Evolutionary conservation across 371 early-diverging fungal genomes (phyloP).

Genomic region (Nematocida ironsii): DNA sequence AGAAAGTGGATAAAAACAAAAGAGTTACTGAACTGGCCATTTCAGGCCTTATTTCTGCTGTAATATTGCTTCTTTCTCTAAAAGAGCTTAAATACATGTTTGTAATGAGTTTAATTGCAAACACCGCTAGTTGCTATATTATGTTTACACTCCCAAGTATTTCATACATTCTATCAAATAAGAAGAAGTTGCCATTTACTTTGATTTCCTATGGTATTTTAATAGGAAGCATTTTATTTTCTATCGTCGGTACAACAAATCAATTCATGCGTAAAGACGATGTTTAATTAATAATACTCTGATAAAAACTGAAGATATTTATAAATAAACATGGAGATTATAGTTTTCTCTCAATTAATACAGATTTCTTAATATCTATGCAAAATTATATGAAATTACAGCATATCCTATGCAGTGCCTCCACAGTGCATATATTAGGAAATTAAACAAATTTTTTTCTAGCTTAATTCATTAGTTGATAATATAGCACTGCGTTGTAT

Average conservation of each 20-base stretch:
- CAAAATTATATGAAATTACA: too few relatives aligned
- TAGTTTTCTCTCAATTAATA: too few relatives aligned
- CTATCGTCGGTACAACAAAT: background rate
- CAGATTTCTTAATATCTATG: too few relatives aligned
- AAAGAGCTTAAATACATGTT: slow-evolving; percentile 7
- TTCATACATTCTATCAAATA: slow-evolving; percentile 24
- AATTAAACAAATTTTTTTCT: too few relatives aligned
- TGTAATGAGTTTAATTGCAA: slow-evolving; percentile 45
- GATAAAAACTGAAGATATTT: too few relatives aligned
- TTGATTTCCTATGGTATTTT: slow-evolving; percentile 23
- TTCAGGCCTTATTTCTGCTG: background rate
- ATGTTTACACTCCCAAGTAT: slow-evolving; percentile 47
- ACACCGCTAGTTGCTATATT: slow-evolving; percentile 52
- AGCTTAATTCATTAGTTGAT: too few relatives aligned
- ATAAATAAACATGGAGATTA: too few relatives aligned
- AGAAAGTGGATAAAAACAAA: background rate
- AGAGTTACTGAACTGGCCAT: slow-evolving; percentile 15
- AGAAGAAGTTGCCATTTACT: slow-evolving; percentile 25
- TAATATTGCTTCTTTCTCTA: slow-evolving; percentile 32
- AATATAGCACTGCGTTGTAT: too few relatives aligned
- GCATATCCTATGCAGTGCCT: too few relatives aligned
- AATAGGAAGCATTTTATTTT: slow-evolving; percentile 15
- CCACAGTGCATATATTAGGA: too few relatives aligned
- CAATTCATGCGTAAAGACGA: background rate
- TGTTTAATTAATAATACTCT: too few relatives aligned